These are phyloP conservation scores for Sporothrix schenckii DNA, from an alignment of 2,329 filamentous ascomycete species.

Conservation along the genomic window DNA sequence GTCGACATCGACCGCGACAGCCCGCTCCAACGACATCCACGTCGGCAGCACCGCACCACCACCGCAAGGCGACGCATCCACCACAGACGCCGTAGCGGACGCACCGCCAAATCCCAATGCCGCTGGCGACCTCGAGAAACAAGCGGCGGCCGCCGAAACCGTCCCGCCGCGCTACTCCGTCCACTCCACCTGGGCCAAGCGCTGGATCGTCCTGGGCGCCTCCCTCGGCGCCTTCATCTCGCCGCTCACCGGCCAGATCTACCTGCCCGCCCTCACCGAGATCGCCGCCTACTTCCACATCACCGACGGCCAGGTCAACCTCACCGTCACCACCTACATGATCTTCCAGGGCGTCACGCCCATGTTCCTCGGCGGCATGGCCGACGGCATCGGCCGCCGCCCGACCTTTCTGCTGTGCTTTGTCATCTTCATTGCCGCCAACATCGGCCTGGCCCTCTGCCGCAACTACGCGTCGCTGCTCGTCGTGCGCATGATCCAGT, in stretches of 20 bases:
- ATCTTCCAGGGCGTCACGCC: slow-evolving; percentile 64
- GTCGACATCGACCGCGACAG: background rate
- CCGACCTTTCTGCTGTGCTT: slow-evolving; percentile 59
- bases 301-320: slow-evolving; percentile 48
- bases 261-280: slow-evolving; percentile 55
- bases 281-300: slow-evolving; percentile 50
- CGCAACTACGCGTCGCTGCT: slow-evolving; percentile 56
- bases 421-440: slow-evolving; percentile 55
- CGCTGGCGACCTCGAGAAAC: background rate
- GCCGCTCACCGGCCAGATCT: slow-evolving; percentile 55
- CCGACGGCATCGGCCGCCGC: slow-evolving; percentile 57
- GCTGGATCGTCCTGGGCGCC: slow-evolving; percentile 46
- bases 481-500: slow-evolving; percentile 59
- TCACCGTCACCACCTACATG: slow-evolving; percentile 60
- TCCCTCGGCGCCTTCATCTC: slow-evolving; percentile 49
- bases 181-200: slow-evolving; percentile 47
- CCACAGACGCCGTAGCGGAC: slow-evolving; percentile 14
- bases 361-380: slow-evolving; percentile 58
- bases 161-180: slow-evolving; percentile 43
- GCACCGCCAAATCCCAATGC: background rate
- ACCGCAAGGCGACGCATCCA: background rate
- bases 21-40: background rate
- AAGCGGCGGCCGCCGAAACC: slow-evolving; percentile 16
- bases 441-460: slow-evolving; percentile 56
- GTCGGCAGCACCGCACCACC: background rate